Evolutionary conservation across 1,139 yeast species (phyloP).

Genomic region (Geotrichum klebahnii): DNA sequence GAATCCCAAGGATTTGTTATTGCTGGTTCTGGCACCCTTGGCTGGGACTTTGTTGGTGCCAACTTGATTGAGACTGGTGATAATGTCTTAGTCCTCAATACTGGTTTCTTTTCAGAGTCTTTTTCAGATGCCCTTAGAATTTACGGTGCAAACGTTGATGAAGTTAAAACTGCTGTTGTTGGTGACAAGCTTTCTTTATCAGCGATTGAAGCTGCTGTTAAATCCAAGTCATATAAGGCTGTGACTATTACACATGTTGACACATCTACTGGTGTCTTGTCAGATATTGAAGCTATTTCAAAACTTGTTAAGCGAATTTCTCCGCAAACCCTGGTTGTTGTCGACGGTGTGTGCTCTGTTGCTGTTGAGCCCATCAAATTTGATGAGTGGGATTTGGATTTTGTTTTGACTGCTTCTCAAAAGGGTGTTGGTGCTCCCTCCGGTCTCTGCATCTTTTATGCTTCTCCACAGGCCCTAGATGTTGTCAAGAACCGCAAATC

Average conservation of each 20-base stretch:
- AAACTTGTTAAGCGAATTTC: constrained; percentile 56
- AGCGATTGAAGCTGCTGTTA: constrained; percentile 54
- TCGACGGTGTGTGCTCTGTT: constrained; percentile 92
- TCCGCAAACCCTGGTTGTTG: constrained; percentile 78
- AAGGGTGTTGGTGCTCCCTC: constrained; percentile 95
- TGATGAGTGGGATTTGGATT: constrained; percentile 88
- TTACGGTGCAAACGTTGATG: constrained; percentile 70
- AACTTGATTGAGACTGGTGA: constrained; percentile 61
- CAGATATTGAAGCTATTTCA: constrained; percentile 65
- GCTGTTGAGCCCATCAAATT: constrained; percentile 84
- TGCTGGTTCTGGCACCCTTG: constrained; percentile 90
- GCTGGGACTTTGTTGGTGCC: constrained; percentile 88
- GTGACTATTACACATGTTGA: constrained; percentile 92
- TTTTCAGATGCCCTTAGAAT: constrained; percentile 74
- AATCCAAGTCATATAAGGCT: constrained; percentile 53
- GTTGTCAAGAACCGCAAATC: constrained; percentile 50
- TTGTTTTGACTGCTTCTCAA: constrained; percentile 85
- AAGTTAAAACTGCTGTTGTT: constrained; percentile 54
- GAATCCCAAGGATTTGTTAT: constrained; percentile 72
- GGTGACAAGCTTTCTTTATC: constrained; percentile 68
- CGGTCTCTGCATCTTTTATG: constrained; percentile 75
- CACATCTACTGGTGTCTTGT: constrained; percentile 88
- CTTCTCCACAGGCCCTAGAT: constrained; percentile 72
- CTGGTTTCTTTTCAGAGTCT: constrained; percentile 89
- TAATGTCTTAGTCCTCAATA: constrained; percentile 72